Conservation (phyloP, 2,329 filamentous ascomycete genomes). For the Westerdykella sp. region DNA sequence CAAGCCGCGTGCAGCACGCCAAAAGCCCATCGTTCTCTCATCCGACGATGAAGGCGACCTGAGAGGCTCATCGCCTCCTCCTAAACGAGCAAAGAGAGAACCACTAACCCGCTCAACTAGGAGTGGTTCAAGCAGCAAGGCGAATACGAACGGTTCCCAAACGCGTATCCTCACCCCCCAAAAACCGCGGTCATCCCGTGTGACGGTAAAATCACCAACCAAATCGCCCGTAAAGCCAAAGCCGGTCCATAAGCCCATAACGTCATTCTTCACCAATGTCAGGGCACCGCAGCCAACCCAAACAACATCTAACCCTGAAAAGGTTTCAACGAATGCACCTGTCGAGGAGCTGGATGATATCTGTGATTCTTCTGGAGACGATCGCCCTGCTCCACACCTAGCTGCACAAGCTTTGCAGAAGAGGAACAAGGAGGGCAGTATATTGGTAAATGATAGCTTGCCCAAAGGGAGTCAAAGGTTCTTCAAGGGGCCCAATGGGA, state of each 20-base stretch:
- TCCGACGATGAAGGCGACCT: constrained; percentile 29
- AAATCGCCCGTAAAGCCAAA: constrained; percentile 34
- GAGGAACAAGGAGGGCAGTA: constrained; percentile 14
- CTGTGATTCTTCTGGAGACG: constrained; percentile 32
- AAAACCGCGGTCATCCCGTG: constrained; percentile 11
- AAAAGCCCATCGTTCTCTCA: constrained; percentile 33
- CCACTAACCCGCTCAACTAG: constrained; percentile 11
- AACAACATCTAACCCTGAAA: constrained; percentile 37
- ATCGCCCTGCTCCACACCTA: constrained; percentile 14
- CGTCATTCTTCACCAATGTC: constrained; percentile 45
- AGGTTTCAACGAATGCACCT: constrained; percentile 16
- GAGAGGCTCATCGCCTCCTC: constrained; percentile 23
- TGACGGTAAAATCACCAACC: constrained; percentile 22
- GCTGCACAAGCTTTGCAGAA: constrained; percentile 28
- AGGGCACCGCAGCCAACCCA: constrained; percentile 27
- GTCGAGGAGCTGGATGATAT: constrained; percentile 33
- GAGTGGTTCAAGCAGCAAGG: not conserved
- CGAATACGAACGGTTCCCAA: constrained; percentile 8
- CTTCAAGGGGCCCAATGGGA: constrained; percentile 34
- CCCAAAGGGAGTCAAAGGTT: constrained; percentile 41
- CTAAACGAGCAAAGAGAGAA: constrained; percentile 25
- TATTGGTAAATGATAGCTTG: constrained; percentile 12
- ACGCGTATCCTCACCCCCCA: constrained; percentile 18
- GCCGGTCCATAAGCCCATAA: constrained; percentile 40
- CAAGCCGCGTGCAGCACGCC: constrained; percentile 33